Evolutionary conservation across 768 basidiomycete genomes (phyloP), one percentile per base, ranked within the genome.

Genomic region (Tricholoma terreum): DNA sequence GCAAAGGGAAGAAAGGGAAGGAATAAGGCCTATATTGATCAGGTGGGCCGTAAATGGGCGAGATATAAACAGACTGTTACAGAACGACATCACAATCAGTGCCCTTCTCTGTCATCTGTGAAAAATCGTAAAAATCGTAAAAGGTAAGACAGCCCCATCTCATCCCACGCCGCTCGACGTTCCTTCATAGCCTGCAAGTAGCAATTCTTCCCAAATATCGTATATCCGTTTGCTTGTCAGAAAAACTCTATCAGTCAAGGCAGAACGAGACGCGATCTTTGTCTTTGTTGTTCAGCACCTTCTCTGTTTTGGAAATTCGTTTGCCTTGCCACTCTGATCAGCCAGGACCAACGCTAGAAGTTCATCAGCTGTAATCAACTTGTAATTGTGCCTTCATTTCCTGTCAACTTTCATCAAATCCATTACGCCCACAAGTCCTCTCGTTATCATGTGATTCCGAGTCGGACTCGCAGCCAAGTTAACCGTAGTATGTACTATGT

Each of bases 71-170:
- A 27, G 24, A 27, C 24, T 27, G 2, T n/a, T n/a, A n/a, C 46
- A 30, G 46, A 43, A 43, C 9, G 19, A 27, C 46, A 48, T 8
- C 31, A 50, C 53, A 40, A 24, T 46, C 58, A 55, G 57, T 58
- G 56, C 63, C 50, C 63, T 63, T 63, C 63, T 22, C 58, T 64
- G 63, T 61, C 63, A 62, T 59, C 36, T 53, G 51, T 27, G 17
- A 35, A 55, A 58, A 52, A 55, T 17, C 15, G 50, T 22, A 50
- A 58, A 60, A 57, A 54, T 36, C 24, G 48, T 27, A 57, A 22
- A 14, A 50, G 24, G n/a, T 43, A n/a, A n/a, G 57, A 52, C 34
- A 36, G 8, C 21, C 22, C 50, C 9, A 31, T 10, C 30, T 22
- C 15, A 38, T n/a, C 19, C 21, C 24, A 34, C 19, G 40, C 52